Percentiles rank a stretch among this genome's conserved stretches.
Evolutionary conservation across 441 rosid species (phyloP).

Genomic region (Aleurites moluccanus): DNA sequence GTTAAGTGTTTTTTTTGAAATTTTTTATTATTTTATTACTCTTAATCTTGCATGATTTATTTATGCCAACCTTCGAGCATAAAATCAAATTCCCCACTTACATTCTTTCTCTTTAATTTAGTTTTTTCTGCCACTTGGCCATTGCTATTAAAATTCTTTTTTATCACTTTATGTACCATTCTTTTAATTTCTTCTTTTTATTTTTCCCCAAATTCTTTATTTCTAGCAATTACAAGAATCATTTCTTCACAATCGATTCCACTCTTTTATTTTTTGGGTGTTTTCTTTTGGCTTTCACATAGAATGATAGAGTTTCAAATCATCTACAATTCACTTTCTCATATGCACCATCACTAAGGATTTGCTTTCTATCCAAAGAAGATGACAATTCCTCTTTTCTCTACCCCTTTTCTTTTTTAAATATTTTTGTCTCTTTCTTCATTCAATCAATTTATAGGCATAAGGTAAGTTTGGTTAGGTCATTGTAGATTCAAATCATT

Average conservation of each 20-base stretch:
- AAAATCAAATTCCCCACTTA: slow-evolving; percentile 13
- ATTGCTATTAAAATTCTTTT: background rate
- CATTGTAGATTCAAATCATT: too few relatives aligned
- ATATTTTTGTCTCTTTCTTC: too few relatives aligned
- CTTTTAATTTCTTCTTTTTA: background rate
- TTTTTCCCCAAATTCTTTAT: background rate
- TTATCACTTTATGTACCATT: background rate
- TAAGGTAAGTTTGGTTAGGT: too few relatives aligned
- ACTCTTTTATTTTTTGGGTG: background rate
- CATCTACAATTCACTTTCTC: background rate
- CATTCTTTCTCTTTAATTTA: background rate
- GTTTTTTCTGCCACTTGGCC: background rate
- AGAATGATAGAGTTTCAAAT: background rate
- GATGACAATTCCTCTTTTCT: background rate
- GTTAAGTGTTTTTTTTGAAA: background rate
- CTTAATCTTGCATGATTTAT: background rate
- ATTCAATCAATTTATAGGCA: too few relatives aligned
- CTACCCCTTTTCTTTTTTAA: background rate
- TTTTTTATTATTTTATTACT: background rate
- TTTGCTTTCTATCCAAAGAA: slow-evolving; percentile 6
- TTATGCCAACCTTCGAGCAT: background rate
- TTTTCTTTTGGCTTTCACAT: background rate
- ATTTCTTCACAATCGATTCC: slow-evolving; percentile 1
- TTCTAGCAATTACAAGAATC: slow-evolving; percentile 3
- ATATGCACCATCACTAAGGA: background rate